Conservation (phyloP, 1,284 basidiomycete genomes). For the Marasmius sp. region DNA sequence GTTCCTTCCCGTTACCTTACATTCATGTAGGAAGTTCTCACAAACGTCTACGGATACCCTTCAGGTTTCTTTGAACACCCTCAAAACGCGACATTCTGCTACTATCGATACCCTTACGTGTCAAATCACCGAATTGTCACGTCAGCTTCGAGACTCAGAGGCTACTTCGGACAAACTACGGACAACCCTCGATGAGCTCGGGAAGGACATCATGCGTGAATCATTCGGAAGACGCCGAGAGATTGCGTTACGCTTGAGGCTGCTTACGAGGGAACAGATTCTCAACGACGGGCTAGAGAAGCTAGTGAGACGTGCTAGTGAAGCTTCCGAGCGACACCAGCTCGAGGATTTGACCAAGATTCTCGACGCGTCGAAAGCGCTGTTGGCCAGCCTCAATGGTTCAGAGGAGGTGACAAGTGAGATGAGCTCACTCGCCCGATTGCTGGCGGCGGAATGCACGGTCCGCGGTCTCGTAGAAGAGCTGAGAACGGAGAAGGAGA, state of each 20-base stretch:
- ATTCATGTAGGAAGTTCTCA: slow-evolving; percentile 71
- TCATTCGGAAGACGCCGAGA: slow-evolving; percentile 76
- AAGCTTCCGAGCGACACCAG: slow-evolving; percentile 32
- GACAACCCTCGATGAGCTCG: slow-evolving; percentile 68
- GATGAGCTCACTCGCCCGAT: slow-evolving; percentile 28
- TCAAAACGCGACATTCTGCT: slow-evolving; percentile 62
- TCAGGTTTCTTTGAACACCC: slow-evolving; percentile 61
- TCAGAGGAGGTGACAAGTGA: slow-evolving; percentile 35
- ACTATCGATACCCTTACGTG: slow-evolving; percentile 58
- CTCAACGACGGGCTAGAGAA: slow-evolving; percentile 53
- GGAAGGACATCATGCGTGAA: slow-evolving; percentile 73
- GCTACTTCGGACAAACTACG: slow-evolving; percentile 48
- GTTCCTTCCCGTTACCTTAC: slow-evolving; percentile 4
- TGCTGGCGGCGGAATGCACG: slow-evolving; percentile 59
- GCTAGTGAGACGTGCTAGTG: slow-evolving; percentile 54
- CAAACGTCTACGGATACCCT: slow-evolving; percentile 75
- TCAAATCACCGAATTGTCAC: slow-evolving; percentile 44
- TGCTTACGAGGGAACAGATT: slow-evolving; percentile 69
- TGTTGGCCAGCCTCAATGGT: slow-evolving; percentile 40
- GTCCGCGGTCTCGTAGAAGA: slow-evolving; percentile 64
- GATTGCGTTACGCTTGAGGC: slow-evolving; percentile 64
- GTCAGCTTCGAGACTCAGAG: slow-evolving; percentile 40
- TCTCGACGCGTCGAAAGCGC: slow-evolving; percentile 46
- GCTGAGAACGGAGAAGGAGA: slow-evolving; percentile 62
- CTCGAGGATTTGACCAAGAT: slow-evolving; percentile 34